Base-by-base conservation (phyloP, 2,329 filamentous ascomycete genomes). In the Byssothecium circinans region DNA sequence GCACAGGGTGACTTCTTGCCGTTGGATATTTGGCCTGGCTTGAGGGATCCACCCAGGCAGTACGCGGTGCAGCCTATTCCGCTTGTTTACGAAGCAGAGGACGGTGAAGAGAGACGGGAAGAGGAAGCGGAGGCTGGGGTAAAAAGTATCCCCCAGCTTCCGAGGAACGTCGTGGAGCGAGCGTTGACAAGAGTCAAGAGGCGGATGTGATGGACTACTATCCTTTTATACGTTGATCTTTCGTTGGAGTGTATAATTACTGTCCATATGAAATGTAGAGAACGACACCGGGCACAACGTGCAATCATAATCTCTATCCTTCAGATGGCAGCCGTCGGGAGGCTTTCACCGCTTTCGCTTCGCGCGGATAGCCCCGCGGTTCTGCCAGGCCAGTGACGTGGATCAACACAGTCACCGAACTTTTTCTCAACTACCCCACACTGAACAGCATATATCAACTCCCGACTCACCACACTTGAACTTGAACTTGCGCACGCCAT, bases 1-100 rank as follows among this genome's bases (percentile, higher is more conserved):
- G 87, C 95, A 35, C 86, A 94, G 11, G 91, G 91, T 7, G 89
- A 95, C 54, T 95, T 85, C 65, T 73, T 99, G 10, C 94, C 94
- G 0, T 85, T 86, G 0, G 91, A 96, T 67, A 82, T 96, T 18
- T 96, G 91, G 90, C 85, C 85, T 0, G 88, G 86, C 1, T 40
- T 70, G 38, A 56, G 60, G 40, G 67, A 70, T 43, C 59, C 63
- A n/a, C 67, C 68, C 8, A 52, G 65, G 23, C 60, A 55, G 42
- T 72, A 70, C 40, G 63, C 69, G 46, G 63, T 72, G 7, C 59
- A 50, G n/a, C 47, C 60, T 14, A 51, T 69, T 15, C 44, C 53
- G 2, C 20, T 47, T 8, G 25, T 45, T n/a, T 35, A 44, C 3
- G 57, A 54, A 1, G 50, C 54, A 17, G 60, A 65, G 19, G 36